phyloP scores from a whole-genome alignment of 2,329 filamentous ascomycete species.

The Capronia epimyces region DNA sequence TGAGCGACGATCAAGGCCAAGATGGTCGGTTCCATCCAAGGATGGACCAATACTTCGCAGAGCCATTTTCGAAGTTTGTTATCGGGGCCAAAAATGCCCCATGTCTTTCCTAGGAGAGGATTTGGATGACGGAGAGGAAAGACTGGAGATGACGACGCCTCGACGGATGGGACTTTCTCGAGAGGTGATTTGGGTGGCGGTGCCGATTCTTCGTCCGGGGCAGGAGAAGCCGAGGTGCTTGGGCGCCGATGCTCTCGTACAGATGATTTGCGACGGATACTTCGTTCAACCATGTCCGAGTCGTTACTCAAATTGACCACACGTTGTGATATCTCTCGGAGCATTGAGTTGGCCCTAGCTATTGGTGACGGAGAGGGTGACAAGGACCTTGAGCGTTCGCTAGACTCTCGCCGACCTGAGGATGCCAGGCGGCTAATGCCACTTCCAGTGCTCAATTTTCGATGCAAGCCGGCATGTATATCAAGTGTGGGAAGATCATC shows the following conservation, averaged over 20 bases:
- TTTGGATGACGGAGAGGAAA: conserved; percentile 47
- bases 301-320: conserved; percentile 97
- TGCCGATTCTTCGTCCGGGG: conserved; percentile 18
- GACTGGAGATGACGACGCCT: conserved; percentile 13
- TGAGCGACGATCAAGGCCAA: conserved; percentile 83
- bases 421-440: conserved; percentile 43
- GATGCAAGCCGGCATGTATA: conserved; percentile 48
- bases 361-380: conserved; percentile 61
- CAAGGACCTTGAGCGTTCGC: conserved; percentile 51
- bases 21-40: conserved; percentile 79
- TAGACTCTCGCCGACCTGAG: conserved; percentile 35
- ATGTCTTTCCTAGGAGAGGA: conserved; percentile 76
- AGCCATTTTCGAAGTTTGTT: conserved; percentile 68
- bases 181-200: conserved; percentile 31
- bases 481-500: conserved; percentile 59
- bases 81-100: conserved; percentile 77
- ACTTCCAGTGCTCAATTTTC: conserved; percentile 53
- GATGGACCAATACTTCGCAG: conserved; percentile 79
- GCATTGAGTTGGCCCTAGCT: conserved; percentile 65
- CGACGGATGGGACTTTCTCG: conserved; percentile 35
- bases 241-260: conserved; percentile 20
- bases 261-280: conserved; percentile 54
- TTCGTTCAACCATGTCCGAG: conserved; percentile 71
- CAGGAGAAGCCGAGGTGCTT: conserved; percentile 16
- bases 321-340: conserved; percentile 87